Base-by-base conservation (phyloP, 2,329 filamentous ascomycete genomes). In the Mycogone perniciosa region DNA sequence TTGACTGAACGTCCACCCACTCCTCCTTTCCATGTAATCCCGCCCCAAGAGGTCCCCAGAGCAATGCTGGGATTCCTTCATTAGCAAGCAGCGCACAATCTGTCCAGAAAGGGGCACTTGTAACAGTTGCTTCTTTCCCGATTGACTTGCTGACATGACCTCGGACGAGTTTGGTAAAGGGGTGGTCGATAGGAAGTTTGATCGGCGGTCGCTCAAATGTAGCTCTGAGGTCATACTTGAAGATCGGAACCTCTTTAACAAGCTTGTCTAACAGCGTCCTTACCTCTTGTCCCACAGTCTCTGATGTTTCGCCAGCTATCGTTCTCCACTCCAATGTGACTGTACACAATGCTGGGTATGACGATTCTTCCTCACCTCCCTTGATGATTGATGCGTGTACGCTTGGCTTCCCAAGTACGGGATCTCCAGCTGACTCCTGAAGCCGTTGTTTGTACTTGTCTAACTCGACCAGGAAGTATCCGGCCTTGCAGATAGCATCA, bases 361-460 rank as follows among this genome's bases (percentile, higher is more conserved):
- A 77, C 0, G 76, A 76, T 0, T 66, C 63, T 46, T 80, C 77
- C 48, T 79, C 74, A 1, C 76, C 76, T 1, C 77, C 76, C 9
- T 65, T 66, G 40, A 79, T 73, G 5, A 75, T 53, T 0, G 72
- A 72, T 4, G 72, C 74, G 43, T 80, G 77, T 4, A 77, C 60
- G 3, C 67, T 72, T 5, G 67, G 70, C 7, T 60, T 64, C 0
- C 70, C 75, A 2, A 71, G 54, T 0, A 58, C 55, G 0, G 57
- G 51, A 13, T 73, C 65, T 4, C 64, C 58, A 0, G 65, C 60
- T 0, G 57, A 51, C 5, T 55, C 49, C 8, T 44, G 49, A 2
- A 79, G 58, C 5, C 54, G 46, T n/a, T 64, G 53, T 1, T 67
- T 66, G 49, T 76, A 71, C 26, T 65, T 57, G 44, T 76, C 70